phyloP scores from a whole-genome alignment of 1,284 basidiomycete species.

The Ganoderma lucidum region DNA sequence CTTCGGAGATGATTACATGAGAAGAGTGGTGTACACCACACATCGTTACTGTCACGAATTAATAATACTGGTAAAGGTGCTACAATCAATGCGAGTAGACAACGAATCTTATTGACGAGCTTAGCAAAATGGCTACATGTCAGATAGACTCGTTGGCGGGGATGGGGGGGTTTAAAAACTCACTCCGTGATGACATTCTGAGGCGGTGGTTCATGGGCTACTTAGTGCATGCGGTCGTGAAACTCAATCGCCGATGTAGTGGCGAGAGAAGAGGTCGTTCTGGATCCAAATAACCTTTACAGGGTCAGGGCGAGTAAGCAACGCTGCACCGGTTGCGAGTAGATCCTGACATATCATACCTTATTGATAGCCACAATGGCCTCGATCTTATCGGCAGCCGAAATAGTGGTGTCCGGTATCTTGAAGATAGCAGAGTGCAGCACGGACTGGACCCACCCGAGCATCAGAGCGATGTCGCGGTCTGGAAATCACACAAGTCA shows the following conservation, averaged over 20 bases:
- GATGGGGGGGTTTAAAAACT: background rate
- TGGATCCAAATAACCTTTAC: constrained; percentile 54
- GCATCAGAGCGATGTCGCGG: constrained; percentile 44
- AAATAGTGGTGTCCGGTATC: constrained; percentile 38
- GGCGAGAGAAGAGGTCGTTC: constrained; percentile 56
- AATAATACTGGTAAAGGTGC: background rate
- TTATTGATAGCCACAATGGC: constrained; percentile 53
- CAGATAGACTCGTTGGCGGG: too few relatives aligned
- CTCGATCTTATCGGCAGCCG: constrained; percentile 46
- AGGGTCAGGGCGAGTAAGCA: constrained; percentile 7
- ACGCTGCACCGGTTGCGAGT: background rate
- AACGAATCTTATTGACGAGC: background rate
- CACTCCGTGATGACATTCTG: background rate
- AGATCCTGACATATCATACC: constrained; percentile 37
- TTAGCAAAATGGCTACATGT: background rate
- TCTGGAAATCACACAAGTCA: constrained; percentile 33
- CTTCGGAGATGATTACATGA: background rate
- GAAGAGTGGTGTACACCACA: constrained; percentile 3
- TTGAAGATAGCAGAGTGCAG: constrained; percentile 43
- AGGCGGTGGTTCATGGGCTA: background rate
- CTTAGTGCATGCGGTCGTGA: background rate
- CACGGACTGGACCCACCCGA: constrained; percentile 45
- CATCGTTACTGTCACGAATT: constrained; percentile 7
- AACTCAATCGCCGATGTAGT: constrained; percentile 46
- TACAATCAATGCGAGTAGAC: background rate